Evolutionary conservation across 2,329 filamentous ascomycete species (phyloP).

Genomic region (Epichloe scottii): DNA sequence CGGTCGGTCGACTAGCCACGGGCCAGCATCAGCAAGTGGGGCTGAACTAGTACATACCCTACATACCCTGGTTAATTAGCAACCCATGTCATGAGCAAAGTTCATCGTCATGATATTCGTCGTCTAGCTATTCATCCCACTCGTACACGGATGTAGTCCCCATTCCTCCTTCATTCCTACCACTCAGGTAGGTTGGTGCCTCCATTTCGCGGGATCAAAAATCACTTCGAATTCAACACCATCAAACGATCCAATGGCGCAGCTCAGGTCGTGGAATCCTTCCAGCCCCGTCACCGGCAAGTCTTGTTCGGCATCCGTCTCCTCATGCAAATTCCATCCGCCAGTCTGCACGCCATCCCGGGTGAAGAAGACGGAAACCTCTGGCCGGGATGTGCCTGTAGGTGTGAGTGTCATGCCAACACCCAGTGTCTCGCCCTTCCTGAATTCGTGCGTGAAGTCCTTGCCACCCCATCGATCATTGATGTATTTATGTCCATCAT

Average conservation of each 20-base stretch:
- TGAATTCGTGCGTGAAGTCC: conserved; percentile 52
- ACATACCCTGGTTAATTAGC: too few species aligned
- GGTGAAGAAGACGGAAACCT: conserved; percentile 49
- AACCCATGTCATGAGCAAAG: too few species aligned
- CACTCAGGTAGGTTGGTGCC: conserved; percentile 24
- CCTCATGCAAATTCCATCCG: conserved; percentile 63
- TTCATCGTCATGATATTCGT: too few species aligned
- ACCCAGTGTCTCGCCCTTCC: conserved; percentile 53
- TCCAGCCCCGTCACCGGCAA: conserved; percentile 54
- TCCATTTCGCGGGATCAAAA: conserved; percentile 47
- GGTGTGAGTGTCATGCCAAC: conserved; percentile 54
- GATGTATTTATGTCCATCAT: conserved; percentile 65
- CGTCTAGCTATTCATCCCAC: too few species aligned
- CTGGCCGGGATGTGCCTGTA: conserved; percentile 15
- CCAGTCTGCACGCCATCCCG: conserved; percentile 47
- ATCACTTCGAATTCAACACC: conserved; percentile 55
- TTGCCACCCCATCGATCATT: conserved; percentile 65
- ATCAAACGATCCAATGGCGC: conserved; percentile 59
- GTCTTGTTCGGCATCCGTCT: conserved; percentile 51
- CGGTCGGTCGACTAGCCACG: not conserved
- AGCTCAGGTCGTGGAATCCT: conserved; percentile 58
- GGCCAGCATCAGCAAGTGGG: conserved; percentile 10
- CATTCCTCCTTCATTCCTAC: too few species aligned
- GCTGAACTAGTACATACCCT: conserved; percentile 4
- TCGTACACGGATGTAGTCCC: too few species aligned